A percentile compares a stretch with the other conserved stretches of the same genome.
Evolutionary conservation across 2,329 filamentous ascomycete species (phyloP).

Genomic region (Neurospora sp.): DNA sequence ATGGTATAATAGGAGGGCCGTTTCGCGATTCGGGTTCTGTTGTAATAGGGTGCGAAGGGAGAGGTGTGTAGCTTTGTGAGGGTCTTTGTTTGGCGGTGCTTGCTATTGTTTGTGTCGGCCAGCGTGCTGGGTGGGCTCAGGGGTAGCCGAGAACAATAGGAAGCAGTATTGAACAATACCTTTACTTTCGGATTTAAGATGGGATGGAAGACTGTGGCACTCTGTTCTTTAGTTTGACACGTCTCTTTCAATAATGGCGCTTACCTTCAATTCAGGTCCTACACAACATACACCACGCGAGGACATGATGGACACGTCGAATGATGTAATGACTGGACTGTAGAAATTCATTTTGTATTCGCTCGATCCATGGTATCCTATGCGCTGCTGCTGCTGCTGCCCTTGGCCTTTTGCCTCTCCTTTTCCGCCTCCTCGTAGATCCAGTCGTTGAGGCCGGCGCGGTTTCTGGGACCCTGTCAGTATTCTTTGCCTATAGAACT

Average conservation of each 20-base stretch:
- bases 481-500: too few relatives aligned
- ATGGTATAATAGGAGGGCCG: background rate
- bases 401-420: slow-evolving; percentile 31
- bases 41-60: background rate
- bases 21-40: background rate
- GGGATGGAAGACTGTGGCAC: background rate
- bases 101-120: background rate
- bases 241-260: background rate
- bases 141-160: background rate
- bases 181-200: background rate
- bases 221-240: background rate
- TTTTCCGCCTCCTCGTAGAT: slow-evolving; percentile 76
- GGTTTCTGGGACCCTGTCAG: slow-evolving; percentile 42
- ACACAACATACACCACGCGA: background rate
- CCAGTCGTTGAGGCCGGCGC: slow-evolving; percentile 89
- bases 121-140: background rate
- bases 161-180: background rate
- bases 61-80: background rate
- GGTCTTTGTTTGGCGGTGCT: background rate
- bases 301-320: background rate
- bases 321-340: background rate
- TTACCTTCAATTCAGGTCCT: background rate
- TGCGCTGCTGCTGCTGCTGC: slow-evolving; percentile 6
- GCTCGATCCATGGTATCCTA: slow-evolving; percentile 4
- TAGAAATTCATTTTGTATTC: slow-evolving; percentile 4